A percentile compares a stretch with the other conserved stretches of the same genome.
phyloP scores from a whole-genome alignment of 129 eudicot species.

The Oenanthe sinensis region DNA sequence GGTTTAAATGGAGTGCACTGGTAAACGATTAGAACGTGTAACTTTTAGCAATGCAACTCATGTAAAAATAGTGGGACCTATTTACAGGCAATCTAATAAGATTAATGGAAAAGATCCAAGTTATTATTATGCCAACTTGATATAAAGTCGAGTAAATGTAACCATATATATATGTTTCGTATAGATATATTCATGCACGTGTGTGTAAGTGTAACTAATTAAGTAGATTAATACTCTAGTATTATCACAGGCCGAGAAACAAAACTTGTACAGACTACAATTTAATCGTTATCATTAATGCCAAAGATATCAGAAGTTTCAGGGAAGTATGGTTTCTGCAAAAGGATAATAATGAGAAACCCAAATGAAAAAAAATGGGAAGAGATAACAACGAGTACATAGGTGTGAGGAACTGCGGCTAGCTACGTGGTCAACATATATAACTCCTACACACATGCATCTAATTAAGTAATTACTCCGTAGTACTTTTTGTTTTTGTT shows the following conservation, averaged over 20 bases:
- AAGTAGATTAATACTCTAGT: too few species aligned
- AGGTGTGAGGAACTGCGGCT: slow-evolving; percentile 2
- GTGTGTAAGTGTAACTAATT: not conserved
- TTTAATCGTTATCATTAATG: not conserved
- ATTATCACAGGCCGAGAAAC: not conserved
- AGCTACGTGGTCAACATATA: not conserved
- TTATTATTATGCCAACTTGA: too few species aligned
- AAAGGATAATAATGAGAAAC: not conserved
- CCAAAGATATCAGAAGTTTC: not conserved
- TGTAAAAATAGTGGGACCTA: too few species aligned
- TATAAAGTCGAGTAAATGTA: not conserved
- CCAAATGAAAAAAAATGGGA: not conserved
- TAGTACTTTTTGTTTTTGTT: not conserved
- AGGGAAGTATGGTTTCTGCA: not conserved
- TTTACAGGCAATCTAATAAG: too few species aligned
- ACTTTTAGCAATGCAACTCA: too few species aligned
- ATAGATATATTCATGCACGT: too few species aligned
- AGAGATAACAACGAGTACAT: not conserved
- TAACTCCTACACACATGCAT: not conserved
- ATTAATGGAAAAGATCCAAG: too few species aligned
- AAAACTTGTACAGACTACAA: not conserved
- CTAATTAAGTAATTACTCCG: too few species aligned
- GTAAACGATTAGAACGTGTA: too few species aligned
- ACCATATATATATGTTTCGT: too few species aligned
- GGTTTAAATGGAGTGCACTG: too few species aligned